phyloP scores from a whole-genome alignment of 768 basidiomycete species.

The Tricholoma saponaceum region DNA sequence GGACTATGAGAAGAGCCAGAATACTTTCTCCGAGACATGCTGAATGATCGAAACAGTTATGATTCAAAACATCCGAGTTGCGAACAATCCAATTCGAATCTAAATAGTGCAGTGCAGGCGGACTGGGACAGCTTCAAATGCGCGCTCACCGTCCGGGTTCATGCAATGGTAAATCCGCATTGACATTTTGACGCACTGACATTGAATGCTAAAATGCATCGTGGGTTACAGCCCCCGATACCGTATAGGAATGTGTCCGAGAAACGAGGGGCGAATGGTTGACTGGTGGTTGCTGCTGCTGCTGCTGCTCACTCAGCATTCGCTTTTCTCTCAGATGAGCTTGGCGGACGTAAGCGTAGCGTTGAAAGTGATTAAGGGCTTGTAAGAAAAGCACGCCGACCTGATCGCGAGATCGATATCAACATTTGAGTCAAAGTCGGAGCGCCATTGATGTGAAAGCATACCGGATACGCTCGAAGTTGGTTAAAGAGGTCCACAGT shows the following conservation, averaged over 20 bases:
- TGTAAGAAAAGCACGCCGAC: conserved; percentile 77
- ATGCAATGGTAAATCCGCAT: no score
- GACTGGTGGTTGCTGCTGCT: conserved; percentile 18
- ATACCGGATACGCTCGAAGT: conserved; percentile 70
- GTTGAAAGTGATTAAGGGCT: conserved; percentile 83
- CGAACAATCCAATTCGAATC: no score
- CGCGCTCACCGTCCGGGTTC: neutral
- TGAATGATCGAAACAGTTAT: no score
- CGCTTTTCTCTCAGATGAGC: conserved; percentile 62
- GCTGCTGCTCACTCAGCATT: conserved; percentile 24
- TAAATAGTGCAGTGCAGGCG: no score
- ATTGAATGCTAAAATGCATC: conserved; percentile 7
- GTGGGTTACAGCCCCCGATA: conserved; percentile 14
- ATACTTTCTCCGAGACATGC: no score
- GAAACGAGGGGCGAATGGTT: conserved; percentile 18
- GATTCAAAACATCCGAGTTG: no score
- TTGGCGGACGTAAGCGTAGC: conserved; percentile 82
- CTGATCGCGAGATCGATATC: conserved; percentile 32
- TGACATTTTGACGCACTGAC: no score
- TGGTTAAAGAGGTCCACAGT: conserved; percentile 85
- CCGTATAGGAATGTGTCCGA: conserved; percentile 30
- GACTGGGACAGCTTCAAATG: no score
- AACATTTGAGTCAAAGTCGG: neutral
- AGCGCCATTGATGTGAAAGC: conserved; percentile 19
- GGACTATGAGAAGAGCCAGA: no score